Conservation (phyloP, 352 stramenopile genomes). For the Pythium guiyangense region DNA sequence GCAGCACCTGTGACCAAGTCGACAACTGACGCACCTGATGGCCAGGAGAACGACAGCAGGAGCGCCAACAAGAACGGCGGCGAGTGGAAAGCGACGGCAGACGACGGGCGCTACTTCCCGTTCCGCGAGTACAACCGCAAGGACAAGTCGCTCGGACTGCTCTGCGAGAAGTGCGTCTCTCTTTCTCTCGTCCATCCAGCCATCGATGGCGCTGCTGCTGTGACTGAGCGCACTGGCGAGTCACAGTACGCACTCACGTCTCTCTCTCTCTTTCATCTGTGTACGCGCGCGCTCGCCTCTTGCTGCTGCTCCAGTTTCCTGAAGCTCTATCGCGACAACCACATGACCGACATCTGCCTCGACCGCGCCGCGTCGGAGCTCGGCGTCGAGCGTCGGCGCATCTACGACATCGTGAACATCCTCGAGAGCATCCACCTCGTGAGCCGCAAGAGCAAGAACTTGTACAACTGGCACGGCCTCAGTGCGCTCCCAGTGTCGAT, state of each 20-base stretch:
- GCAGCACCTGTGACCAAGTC: neutral
- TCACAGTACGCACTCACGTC: neutral
- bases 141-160: conserved; percentile 79
- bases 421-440: conserved; percentile 94
- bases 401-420: conserved; percentile 99
- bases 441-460: conserved; percentile 95
- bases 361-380: conserved; percentile 63
- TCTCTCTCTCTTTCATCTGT: neutral
- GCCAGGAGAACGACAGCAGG: neutral
- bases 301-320: conserved; percentile 50
- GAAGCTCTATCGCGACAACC: conserved; percentile 60
- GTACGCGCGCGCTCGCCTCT: neutral
- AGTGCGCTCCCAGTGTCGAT: conserved; percentile 60
- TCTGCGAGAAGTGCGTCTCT: conserved; percentile 85
- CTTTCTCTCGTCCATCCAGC: neutral
- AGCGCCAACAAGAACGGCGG: conserved; percentile 7
- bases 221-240: neutral
- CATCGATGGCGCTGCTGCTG: neutral
- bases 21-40: too few relatives aligned
- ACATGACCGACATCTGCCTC: conserved; percentile 74
- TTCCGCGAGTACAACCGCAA: conserved; percentile 87
- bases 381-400: conserved; percentile 90
- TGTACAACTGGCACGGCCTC: conserved; percentile 91
- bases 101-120: conserved; percentile 50
- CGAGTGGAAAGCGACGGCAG: conserved; percentile 26